Percentiles rank a stretch among this genome's conserved stretches.
Conservation (phyloP, 257 asterid species). For the Echites panduratus region DNA sequence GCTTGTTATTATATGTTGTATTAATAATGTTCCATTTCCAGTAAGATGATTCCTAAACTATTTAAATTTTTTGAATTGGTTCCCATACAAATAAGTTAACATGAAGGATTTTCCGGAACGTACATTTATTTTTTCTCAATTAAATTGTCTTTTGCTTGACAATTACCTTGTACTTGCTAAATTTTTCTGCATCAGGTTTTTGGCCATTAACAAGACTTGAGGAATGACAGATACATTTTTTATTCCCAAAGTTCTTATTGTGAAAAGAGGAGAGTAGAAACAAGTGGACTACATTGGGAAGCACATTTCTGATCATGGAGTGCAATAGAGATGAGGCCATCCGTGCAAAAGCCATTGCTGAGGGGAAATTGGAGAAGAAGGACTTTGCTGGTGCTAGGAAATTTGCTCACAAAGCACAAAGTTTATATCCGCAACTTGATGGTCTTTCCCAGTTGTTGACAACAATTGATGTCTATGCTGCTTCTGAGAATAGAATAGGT, state of each 20-base stretch:
- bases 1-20: neutral
- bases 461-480: constrained; percentile 47
- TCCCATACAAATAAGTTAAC: neutral
- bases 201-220: constrained; percentile 3
- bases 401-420: constrained; percentile 58
- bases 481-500: constrained; percentile 57
- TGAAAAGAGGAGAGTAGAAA: constrained; percentile 18
- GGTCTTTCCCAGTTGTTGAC: constrained; percentile 56
- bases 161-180: neutral
- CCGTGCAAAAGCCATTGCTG: constrained; percentile 59
- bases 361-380: constrained; percentile 44
- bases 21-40: neutral
- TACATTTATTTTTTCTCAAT: neutral
- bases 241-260: constrained; percentile 13
- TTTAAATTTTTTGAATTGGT: neutral
- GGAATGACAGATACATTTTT: constrained; percentile 10
- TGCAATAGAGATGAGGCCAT: constrained; percentile 75
- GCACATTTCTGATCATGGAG: constrained; percentile 43
- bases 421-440: constrained; percentile 52
- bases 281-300: constrained; percentile 13
- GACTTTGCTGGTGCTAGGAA: constrained; percentile 61
- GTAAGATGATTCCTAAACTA: neutral
- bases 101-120: neutral
- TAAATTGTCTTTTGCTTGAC: neutral
- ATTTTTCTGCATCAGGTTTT: constrained; percentile 17